Conservation (phyloP, 169 alveolate species). For the Eimeria praecox region DNA sequence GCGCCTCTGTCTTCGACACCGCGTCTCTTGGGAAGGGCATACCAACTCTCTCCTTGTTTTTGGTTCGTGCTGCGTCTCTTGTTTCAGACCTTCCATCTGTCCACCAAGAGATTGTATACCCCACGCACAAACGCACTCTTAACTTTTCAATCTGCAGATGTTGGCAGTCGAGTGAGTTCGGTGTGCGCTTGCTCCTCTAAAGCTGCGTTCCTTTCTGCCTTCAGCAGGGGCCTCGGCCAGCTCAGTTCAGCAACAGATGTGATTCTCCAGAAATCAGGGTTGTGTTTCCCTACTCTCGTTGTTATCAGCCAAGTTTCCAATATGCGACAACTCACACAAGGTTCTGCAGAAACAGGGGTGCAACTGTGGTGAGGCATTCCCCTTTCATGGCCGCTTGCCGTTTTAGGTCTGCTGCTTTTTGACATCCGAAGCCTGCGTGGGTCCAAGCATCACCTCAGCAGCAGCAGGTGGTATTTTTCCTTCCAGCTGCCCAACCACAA, state of each 20-base stretch:
- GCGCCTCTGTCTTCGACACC: neutral
- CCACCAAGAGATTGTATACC: conserved; percentile 83
- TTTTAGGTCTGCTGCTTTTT: neutral
- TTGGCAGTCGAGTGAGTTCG: conserved; percentile 87
- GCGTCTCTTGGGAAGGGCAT: neutral
- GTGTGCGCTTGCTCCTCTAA: too few relatives aligned
- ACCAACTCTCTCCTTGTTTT: neutral
- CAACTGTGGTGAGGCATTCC: conserved; percentile 86
- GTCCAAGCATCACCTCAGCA: neutral
- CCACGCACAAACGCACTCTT: conserved; percentile 80
- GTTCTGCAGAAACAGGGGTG: conserved; percentile 88
- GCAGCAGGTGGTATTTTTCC: neutral
- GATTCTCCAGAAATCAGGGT: neutral
- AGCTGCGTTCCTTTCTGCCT: neutral
- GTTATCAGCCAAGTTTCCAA: conserved; percentile 88
- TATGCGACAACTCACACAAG: conserved; percentile 92
- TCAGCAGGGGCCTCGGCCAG: neutral
- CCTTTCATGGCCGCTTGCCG: neutral
- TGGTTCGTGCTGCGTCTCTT: neutral
- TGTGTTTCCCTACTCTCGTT: neutral
- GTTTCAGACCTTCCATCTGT: conserved; percentile 70
- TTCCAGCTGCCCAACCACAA: neutral
- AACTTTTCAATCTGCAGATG: conserved; percentile 90
- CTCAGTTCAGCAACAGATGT: neutral
- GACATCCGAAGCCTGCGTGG: neutral